phyloP scores from a whole-genome alignment of 805 yeast species.

The Kluyveromyces nonfermentans region DNA sequence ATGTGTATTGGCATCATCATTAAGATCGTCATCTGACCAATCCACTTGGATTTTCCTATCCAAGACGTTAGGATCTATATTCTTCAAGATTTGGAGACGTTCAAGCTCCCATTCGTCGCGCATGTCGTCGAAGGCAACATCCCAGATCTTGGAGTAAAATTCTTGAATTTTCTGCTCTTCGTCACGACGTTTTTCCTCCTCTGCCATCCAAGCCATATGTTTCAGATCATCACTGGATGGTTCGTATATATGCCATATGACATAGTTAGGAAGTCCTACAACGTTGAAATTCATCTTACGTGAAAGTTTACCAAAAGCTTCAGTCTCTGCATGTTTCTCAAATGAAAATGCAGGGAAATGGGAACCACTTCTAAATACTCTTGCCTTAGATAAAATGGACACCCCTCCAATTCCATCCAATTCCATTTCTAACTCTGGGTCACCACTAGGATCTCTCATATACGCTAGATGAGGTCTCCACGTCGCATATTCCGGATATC shows the following conservation, averaged over 20 bases:
- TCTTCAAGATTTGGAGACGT: slow-evolving; percentile 60
- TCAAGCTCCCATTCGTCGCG: slow-evolving; percentile 66
- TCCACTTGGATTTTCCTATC: slow-evolving; percentile 45
- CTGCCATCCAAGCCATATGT: slow-evolving; percentile 84
- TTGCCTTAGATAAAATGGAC: slow-evolving; percentile 79
- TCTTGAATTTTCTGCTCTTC: slow-evolving; percentile 56
- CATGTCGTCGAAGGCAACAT: slow-evolving; percentile 68
- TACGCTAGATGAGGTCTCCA: slow-evolving; percentile 98
- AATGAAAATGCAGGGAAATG: slow-evolving; percentile 96
- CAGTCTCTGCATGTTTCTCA: slow-evolving; percentile 95
- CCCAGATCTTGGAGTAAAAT: slow-evolving; percentile 65
- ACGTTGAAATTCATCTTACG: slow-evolving; percentile 81
- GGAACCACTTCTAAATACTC: slow-evolving; percentile 77
- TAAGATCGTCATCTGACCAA: slow-evolving; percentile 55
- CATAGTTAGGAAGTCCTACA: slow-evolving; percentile 87
- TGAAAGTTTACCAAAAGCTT: slow-evolving; percentile 88
- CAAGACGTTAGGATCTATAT: slow-evolving; percentile 51
- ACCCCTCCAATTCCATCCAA: slow-evolving; percentile 98
- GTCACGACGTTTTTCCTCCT: slow-evolving; percentile 57
- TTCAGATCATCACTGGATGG: slow-evolving; percentile 87
- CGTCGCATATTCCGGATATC: slow-evolving; percentile 93
- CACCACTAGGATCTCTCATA: slow-evolving; percentile 89
- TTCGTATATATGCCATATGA: slow-evolving; percentile 94
- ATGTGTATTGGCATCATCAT: slow-evolving; percentile 6
- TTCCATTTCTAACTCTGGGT: slow-evolving; percentile 86